Conservation (phyloP, 495 filamentous ascomycete species). For the Penicillium fimorum region DNA sequence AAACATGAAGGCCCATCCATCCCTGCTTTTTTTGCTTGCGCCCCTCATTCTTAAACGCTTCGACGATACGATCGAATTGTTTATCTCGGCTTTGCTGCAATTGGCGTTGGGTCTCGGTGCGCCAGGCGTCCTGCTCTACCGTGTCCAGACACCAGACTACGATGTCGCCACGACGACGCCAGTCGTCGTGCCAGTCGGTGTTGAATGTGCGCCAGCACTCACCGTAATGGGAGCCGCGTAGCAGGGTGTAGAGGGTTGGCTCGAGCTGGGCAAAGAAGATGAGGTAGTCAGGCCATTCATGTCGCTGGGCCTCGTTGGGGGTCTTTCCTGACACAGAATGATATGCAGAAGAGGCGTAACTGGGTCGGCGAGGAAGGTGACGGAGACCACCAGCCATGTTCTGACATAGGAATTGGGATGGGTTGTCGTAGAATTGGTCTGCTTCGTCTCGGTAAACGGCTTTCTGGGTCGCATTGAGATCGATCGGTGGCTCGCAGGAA, state of each 20-base stretch:
- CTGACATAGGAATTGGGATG: constrained; percentile 55
- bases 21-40: constrained; percentile 15
- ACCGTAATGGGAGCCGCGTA: constrained; percentile 58
- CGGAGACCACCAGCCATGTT: constrained; percentile 47
- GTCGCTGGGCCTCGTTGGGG: constrained; percentile 8
- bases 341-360: constrained; percentile 21
- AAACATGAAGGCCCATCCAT: constrained; percentile 20
- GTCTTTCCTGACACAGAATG: not conserved
- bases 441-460: constrained; percentile 79
- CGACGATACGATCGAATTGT: constrained; percentile 40
- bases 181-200: constrained; percentile 83
- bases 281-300: constrained; percentile 60
- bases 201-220: constrained; percentile 77
- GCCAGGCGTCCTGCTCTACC: constrained; percentile 37
- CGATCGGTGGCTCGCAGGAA: constrained; percentile 84
- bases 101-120: constrained; percentile 22
- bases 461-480: constrained; percentile 56
- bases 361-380: constrained; percentile 41
- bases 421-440: constrained; percentile 79
- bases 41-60: constrained; percentile 29
- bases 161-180: constrained; percentile 78
- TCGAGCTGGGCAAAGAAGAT: constrained; percentile 66
- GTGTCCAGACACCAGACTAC: constrained; percentile 70
- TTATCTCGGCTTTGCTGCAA: constrained; percentile 29
- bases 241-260: constrained; percentile 42